Evolutionary conservation across 768 basidiomycete species (phyloP).

Genomic region (Boletus coccyginus): DNA sequence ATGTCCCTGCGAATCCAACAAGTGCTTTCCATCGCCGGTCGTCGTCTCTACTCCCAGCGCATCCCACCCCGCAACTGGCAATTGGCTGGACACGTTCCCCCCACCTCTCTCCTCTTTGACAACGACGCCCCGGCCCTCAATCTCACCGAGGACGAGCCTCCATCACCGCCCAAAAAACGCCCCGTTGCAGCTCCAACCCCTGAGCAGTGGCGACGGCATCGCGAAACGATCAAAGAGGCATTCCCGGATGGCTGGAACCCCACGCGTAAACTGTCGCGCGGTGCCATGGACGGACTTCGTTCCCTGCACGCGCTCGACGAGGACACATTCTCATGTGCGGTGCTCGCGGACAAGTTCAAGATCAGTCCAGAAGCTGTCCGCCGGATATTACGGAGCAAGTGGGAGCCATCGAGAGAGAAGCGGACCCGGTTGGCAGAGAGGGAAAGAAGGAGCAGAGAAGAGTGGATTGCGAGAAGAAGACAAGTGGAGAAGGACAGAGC

Average conservation of each 20-base stretch:
- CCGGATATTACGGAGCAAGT: constrained; percentile 74
- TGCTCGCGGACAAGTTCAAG: constrained; percentile 74
- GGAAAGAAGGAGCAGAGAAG: constrained; percentile 46
- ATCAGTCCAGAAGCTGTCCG: constrained; percentile 80
- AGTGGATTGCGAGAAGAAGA: constrained; percentile 36
- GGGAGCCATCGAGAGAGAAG: constrained; percentile 58
- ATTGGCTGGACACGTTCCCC: constrained; percentile 31
- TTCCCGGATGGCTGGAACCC: constrained; percentile 77
- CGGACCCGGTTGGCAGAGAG: constrained; percentile 46
- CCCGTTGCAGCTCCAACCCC: constrained; percentile 34
- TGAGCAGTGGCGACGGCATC: constrained; percentile 48
- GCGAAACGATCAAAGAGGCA: constrained; percentile 44
- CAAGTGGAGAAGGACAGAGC: constrained; percentile 40
- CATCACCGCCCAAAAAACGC: constrained; percentile 19
- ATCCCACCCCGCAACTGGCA: constrained; percentile 30
- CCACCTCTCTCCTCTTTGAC: constrained; percentile 29
- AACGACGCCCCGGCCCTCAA: constrained; percentile 16
- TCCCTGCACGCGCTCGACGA: constrained; percentile 64
- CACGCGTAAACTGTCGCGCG: constrained; percentile 74
- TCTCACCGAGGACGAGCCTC: constrained; percentile 32
- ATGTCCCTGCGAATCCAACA: constrained; percentile 19
- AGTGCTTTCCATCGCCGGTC: constrained; percentile 6
- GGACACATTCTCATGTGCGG: constrained; percentile 57
- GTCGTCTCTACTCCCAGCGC: constrained; percentile 27
- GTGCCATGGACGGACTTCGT: constrained; percentile 80